Base-by-base conservation (phyloP, 2,329 filamentous ascomycete species). In the Lachnellula cervina region DNA sequence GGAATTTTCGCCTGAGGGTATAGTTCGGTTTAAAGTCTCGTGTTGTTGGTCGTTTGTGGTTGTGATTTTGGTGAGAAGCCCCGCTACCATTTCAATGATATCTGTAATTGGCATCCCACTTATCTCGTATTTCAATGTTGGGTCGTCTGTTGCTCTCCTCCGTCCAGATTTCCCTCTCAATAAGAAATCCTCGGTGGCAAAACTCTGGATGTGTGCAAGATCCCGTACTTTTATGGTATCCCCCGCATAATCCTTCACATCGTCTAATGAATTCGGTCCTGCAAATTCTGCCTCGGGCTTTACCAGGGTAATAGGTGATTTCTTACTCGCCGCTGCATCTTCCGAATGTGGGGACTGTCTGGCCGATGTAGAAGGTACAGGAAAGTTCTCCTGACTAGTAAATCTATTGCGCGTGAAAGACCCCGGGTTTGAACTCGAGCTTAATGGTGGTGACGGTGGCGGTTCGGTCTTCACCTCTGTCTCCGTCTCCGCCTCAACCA, bases 41-140 rank as follows among this genome's bases (percentile, higher is more conserved):
- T 97, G 93, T 70, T 97, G 92, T 51, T 87, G 77, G 70, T 99
- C 94, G 70, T 99, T 99, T 55, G 93, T 97, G 3, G 90, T 90
- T 5, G 94, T 97, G 66, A 99, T 99, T 72, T 97, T 97, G 55
- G 93, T 96, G 59, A 99, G 78, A 23, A 99, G 80, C 6, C 92
- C 94, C 4, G 94, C 94, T 4, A 99, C 94, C 94, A 99, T 97
- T 73, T 97, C 93, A 69, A 99, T 99, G 64, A 99, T 90, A 69
- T 99, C 93, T 62, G 88, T 85, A 54, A 97, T 95, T 51, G 94
- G 94, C 93, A 99, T 97, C 52, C 84, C 89, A 74, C 92, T 97
- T 66, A 99, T 97, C 72, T 97, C 94, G 71, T 96, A 99, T 69
- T 83, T 84, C 73, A 69, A 55, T 14, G 60, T 57, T 69, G 71